Conservation (phyloP, 352 stramenopile species). For the Pythium scleroteichum region DNA sequence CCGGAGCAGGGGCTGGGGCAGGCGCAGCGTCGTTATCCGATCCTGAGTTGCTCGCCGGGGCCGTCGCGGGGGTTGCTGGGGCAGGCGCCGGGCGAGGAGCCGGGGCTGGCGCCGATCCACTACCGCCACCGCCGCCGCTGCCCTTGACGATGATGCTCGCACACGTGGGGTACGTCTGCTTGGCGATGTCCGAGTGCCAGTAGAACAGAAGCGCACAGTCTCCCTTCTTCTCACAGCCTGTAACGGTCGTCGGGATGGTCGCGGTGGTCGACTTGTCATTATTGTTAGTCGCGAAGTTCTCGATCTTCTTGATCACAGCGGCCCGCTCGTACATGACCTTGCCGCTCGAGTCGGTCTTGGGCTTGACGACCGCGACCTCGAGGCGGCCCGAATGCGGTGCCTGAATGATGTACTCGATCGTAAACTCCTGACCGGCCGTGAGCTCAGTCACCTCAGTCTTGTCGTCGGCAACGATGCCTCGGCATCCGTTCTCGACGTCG, state of each 20-base stretch:
- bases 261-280: conserved; percentile 30
- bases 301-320: conserved; percentile 36
- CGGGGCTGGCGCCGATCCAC: conserved; percentile 4
- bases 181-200: conserved; percentile 60
- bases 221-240: conserved; percentile 39
- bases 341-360: conserved; percentile 37
- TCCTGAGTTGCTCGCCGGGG: not conserved
- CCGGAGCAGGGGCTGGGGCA: not conserved
- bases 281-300: conserved; percentile 42
- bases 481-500: conserved; percentile 62
- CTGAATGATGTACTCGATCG: conserved; percentile 55
- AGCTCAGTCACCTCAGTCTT: conserved; percentile 47
- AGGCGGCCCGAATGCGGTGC: conserved; percentile 53
- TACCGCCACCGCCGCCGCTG: conserved; percentile 12
- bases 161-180: conserved; percentile 64
- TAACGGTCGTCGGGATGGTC: conserved; percentile 47
- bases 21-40: not conserved
- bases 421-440: conserved; percentile 40
- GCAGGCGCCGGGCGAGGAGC: conserved; percentile 8
- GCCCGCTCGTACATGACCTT: conserved; percentile 49
- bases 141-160: conserved; percentile 47
- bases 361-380: conserved; percentile 58
- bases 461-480: conserved; percentile 53
- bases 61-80: not conserved
- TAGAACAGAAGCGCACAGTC: conserved; percentile 63